A percentile compares a stretch with the other conserved stretches of the same genome.
Evolutionary conservation across 805 yeast species (phyloP).

Genomic region (Lachancea mirantina): DNA sequence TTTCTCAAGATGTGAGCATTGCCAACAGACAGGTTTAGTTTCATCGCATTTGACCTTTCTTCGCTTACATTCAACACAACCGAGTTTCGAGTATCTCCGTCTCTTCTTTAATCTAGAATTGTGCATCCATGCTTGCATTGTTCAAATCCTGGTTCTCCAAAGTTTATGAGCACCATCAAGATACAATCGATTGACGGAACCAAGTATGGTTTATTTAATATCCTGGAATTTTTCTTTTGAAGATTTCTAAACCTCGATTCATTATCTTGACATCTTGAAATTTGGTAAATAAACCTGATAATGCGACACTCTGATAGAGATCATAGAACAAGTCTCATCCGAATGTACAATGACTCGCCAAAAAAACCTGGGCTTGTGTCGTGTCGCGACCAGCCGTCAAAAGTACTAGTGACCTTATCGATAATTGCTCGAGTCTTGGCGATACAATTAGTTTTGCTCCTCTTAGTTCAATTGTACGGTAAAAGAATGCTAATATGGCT

Average conservation of each 20-base stretch:
- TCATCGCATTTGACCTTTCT: constrained; percentile 15
- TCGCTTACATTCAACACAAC: constrained; percentile 14
- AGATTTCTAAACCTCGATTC: too few relatives aligned
- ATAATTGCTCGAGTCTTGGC: constrained; percentile 1
- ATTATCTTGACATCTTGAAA: too few relatives aligned
- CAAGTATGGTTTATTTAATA: neutral
- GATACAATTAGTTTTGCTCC: constrained; percentile 10
- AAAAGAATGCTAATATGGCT: constrained; percentile 7
- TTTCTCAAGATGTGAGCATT: constrained; percentile 10
- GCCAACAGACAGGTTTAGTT: constrained; percentile 9
- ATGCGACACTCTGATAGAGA: too few relatives aligned
- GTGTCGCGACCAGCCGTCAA: too few relatives aligned
- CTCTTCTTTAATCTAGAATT: constrained; percentile 4
- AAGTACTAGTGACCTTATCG: too few relatives aligned
- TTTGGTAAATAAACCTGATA: too few relatives aligned
- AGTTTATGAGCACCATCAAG: neutral
- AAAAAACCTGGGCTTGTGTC: too few relatives aligned
- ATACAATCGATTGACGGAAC: too few relatives aligned
- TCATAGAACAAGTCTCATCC: too few relatives aligned
- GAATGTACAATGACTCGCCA: too few relatives aligned
- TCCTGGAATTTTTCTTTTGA: too few relatives aligned
- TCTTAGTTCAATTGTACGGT: constrained; percentile 9
- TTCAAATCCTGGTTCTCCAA: neutral
- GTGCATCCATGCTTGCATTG: too few relatives aligned
- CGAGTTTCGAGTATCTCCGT: constrained; percentile 9